These are phyloP conservation scores for Candida qinlingensis DNA, from an alignment of 805 yeast genomes.

Conservation along the genomic window DNA sequence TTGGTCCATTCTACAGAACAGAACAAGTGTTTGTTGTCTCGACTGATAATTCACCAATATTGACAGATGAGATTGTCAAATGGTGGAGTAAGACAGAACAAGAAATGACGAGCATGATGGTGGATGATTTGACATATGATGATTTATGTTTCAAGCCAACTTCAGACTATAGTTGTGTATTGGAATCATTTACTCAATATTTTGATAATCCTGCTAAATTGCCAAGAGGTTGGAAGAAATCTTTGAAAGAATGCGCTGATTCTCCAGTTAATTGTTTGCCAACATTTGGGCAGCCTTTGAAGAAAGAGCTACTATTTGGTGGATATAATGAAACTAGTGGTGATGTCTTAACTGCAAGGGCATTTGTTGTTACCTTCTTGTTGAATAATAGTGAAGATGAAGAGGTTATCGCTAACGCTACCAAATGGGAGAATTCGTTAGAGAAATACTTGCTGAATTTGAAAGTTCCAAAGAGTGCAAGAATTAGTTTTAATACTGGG, in stretches of 20 bases:
- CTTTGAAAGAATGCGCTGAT: conserved; percentile 55
- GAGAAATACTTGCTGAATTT: conserved; percentile 49
- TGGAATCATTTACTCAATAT: conserved; percentile 87
- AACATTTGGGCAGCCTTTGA: conserved; percentile 83
- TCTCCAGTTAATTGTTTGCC: conserved; percentile 91
- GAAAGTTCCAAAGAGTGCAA: conserved; percentile 47
- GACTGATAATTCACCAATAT: conserved; percentile 64
- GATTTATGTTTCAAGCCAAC: conserved; percentile 83
- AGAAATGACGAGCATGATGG: conserved; percentile 37
- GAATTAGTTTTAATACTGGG: conserved; percentile 74
- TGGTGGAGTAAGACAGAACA: conserved; percentile 90
- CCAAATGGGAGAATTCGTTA: conserved; percentile 66
- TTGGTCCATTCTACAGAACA: conserved; percentile 89
- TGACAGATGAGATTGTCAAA: conserved; percentile 60
- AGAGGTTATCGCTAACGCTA: conserved; percentile 32
- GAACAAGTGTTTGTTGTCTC: conserved; percentile 71
- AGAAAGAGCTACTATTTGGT: conserved; percentile 67
- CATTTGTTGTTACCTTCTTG: conserved; percentile 73
- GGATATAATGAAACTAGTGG: conserved; percentile 34
- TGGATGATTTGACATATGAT: conserved; percentile 36
- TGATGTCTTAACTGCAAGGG: conserved; percentile 54
- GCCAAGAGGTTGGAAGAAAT: conserved; percentile 49
- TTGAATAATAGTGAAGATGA: conserved; percentile 44
- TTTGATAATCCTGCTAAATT: conserved; percentile 56
- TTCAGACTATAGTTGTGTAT: conserved; percentile 66